These are phyloP conservation scores for Entomortierella chlamydospora DNA, from an alignment of 192 early-diverging fungal species.

Conservation along the genomic window DNA sequence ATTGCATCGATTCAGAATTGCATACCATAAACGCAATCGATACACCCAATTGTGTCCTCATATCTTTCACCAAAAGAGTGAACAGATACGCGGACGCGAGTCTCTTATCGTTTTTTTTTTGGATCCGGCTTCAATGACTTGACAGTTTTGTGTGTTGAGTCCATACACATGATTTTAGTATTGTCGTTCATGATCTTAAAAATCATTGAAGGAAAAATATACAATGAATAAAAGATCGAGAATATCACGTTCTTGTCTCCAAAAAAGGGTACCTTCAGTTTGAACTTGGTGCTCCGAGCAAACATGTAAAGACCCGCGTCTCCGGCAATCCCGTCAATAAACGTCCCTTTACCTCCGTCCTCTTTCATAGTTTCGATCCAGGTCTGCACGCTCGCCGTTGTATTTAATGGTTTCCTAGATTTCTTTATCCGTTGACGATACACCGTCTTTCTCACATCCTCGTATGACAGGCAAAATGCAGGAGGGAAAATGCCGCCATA, in stretches of 20 bases:
- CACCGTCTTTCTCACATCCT: slow-evolving; percentile 12
- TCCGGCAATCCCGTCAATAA: slow-evolving; percentile 5
- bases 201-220: neutral
- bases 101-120: neutral
- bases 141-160: neutral
- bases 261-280: neutral
- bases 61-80: neutral
- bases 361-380: slow-evolving; percentile 20
- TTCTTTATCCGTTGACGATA: slow-evolving; percentile 23
- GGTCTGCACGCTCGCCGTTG: slow-evolving; percentile 7
- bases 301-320: neutral
- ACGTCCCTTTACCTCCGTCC: slow-evolving; percentile 19
- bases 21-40: neutral
- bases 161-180: neutral
- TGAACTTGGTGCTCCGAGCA: neutral
- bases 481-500: slow-evolving; percentile 7
- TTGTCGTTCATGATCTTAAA: neutral
- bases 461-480: slow-evolving; percentile 11
- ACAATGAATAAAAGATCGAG: too few species aligned
- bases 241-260: too few species aligned
- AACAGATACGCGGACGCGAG: neutral
- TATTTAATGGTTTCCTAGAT: slow-evolving; percentile 19
- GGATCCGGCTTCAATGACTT: slow-evolving; percentile 2
- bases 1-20: neutral
- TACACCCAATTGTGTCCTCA: neutral